Evolutionary conservation across 164 flowering plant genomes (phyloP).

Genomic region (Aristolochia contorta): DNA sequence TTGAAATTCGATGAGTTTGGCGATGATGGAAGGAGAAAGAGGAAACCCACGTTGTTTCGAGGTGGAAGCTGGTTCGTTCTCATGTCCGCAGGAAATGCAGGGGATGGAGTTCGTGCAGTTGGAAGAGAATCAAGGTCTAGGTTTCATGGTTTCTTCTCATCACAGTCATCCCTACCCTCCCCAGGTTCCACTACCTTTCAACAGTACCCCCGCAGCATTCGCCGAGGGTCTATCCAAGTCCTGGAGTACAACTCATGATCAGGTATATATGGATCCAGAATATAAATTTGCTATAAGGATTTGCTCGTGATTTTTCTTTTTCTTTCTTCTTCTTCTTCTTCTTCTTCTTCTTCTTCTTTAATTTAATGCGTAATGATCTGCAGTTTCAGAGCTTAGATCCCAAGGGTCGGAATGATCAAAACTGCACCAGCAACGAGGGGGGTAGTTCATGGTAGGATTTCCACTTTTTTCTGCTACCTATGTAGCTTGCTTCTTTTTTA

Average conservation of each 20-base stretch:
- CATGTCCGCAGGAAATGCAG: slow-evolving; percentile 22
- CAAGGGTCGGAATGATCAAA: slow-evolving; percentile 37
- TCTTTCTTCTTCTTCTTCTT: neutral
- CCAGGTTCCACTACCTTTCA: slow-evolving; percentile 22
- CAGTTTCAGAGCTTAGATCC: slow-evolving; percentile 39
- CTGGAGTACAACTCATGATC: slow-evolving; percentile 11
- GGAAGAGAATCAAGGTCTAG: slow-evolving; percentile 40
- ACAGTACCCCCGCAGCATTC: slow-evolving; percentile 22
- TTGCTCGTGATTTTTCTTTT: too few relatives aligned
- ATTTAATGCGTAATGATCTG: neutral
- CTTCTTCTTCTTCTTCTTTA: slow-evolving; percentile 2
- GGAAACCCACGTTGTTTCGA: slow-evolving; percentile 20
- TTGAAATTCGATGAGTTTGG: slow-evolving; percentile 1
- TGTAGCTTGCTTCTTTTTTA: neutral
- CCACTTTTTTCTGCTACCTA: neutral
- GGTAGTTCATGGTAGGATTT: slow-evolving; percentile 42
- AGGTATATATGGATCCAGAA: too few relatives aligned
- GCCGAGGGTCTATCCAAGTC: slow-evolving; percentile 17
- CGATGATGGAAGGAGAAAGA: slow-evolving; percentile 24
- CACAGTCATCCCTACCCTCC: slow-evolving; percentile 2
- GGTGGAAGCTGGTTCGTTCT: slow-evolving; percentile 20
- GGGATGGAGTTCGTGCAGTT: slow-evolving; percentile 52
- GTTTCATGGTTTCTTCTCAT: slow-evolving; percentile 32
- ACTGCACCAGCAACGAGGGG: slow-evolving; percentile 37
- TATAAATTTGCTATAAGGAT: too few relatives aligned